These are phyloP conservation scores for Neurospora pannonica DNA, from an alignment of 495 filamentous ascomycete species.

Conservation along the genomic window DNA sequence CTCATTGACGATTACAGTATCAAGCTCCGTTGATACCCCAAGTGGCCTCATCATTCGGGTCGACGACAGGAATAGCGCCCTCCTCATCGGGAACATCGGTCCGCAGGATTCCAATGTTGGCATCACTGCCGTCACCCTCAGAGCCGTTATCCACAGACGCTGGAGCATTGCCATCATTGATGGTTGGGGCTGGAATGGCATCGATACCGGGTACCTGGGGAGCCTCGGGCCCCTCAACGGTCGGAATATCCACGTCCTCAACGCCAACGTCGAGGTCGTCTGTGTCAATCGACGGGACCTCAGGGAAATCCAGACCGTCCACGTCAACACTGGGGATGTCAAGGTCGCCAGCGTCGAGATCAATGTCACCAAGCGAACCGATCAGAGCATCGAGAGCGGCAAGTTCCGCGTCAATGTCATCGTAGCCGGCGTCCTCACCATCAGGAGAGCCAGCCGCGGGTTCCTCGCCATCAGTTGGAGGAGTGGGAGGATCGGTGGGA, in stretches of 20 bases:
- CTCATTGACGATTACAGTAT: not conserved
- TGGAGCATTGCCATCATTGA: too few relatives aligned
- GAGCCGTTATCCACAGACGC: too few relatives aligned
- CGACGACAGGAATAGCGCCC: not conserved
- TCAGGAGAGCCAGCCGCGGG: not conserved
- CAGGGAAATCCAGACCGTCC: not conserved
- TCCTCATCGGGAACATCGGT: not conserved
- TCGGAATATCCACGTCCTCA: not conserved
- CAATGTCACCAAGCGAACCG: not conserved
- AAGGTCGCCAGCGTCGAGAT: not conserved
- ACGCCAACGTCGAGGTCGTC: not conserved
- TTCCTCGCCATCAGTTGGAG: not conserved
- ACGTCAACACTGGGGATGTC: not conserved
- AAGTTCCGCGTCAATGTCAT: not conserved
- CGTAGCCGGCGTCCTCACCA: not conserved
- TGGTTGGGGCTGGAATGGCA: not conserved
- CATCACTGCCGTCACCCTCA: not conserved
- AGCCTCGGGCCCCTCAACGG: not conserved
- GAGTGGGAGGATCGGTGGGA: not conserved
- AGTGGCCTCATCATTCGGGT: not conserved
- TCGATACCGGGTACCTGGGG: not conserved
- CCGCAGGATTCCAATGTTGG: not conserved
- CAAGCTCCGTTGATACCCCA: not conserved
- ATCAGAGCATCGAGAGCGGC: not conserved
- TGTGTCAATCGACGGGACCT: not conserved